Conservation (phyloP, 768 basidiomycete species). For the Auriscalpium orientale region DNA sequence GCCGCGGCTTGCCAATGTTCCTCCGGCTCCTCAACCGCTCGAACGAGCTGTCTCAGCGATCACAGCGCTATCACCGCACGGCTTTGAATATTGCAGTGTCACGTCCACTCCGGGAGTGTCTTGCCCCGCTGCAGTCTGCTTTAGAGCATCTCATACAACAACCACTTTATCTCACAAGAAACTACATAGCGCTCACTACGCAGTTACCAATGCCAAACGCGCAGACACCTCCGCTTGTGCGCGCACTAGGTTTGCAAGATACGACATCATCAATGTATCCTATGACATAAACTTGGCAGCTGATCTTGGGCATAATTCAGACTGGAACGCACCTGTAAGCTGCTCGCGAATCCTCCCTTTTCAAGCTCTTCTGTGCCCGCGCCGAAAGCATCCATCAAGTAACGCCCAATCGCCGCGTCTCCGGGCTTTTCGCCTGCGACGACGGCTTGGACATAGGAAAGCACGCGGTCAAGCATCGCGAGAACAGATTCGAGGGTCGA, state of each 20-base stretch:
- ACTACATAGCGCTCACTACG: slow-evolving; percentile 22
- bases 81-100: too few species aligned
- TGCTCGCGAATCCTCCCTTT: slow-evolving; percentile 68
- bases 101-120: too few species aligned
- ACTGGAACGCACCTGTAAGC: slow-evolving; percentile 52
- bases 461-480: slow-evolving; percentile 76
- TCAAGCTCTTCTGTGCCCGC: slow-evolving; percentile 65
- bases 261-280: slow-evolving; percentile 93
- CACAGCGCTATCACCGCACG: too few species aligned
- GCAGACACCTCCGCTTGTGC: slow-evolving; percentile 90
- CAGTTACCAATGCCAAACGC: slow-evolving; percentile 68
- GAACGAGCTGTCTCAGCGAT: too few species aligned
- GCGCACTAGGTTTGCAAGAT: slow-evolving; percentile 87
- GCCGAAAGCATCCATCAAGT: slow-evolving; percentile 80
- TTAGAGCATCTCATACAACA: background rate
- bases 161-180: background rate
- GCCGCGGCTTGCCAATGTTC: too few species aligned
- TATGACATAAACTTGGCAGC: slow-evolving; percentile 26
- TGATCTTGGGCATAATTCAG: slow-evolving; percentile 4
- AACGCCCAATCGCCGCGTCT: slow-evolving; percentile 81
- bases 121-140: too few species aligned
- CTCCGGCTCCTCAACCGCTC: too few species aligned
- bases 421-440: slow-evolving; percentile 70
- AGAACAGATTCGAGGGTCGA: slow-evolving; percentile 63
- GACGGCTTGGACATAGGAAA: slow-evolving; percentile 77